Base-by-base conservation (phyloP, 1,284 basidiomycete genomes). In the Ceratobasidium theobromae region DNA sequence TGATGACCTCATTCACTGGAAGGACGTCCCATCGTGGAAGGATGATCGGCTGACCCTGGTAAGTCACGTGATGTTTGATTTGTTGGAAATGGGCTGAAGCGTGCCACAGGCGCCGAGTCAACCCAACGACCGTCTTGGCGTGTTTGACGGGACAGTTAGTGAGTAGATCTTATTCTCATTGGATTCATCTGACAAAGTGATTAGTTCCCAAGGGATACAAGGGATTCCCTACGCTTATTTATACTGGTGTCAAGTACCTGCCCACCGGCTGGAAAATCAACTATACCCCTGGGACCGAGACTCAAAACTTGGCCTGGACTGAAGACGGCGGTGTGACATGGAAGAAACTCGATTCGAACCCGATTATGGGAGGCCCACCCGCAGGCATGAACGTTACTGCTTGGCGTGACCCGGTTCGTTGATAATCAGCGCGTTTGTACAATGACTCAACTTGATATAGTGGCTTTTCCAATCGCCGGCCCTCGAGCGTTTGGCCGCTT, bases 261-360 rank as follows among this genome's bases (percentile, higher is more conserved):
- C 49, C 49, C 1, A 64, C 60, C 4, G 60, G 49, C 25, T 62
- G 58, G 58, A 51, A 45, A 1, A 62, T 62, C 11, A 48, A 48
- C 6, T 64, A 64, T 18, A 64, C 38, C 1, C 60, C 48, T 32
- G 60, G 60, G 18, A 64, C 60, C 38, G 60, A 64, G 18, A 64
- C 60, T 23, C 60, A 64, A 43, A 64, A 64, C 27, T 40, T 64
- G 11, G 60, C 60, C n/a, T 64, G 60, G 60, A 64, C 60, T 32
- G 60, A 64, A 51, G 60, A 64, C 30, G 60, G 60, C 25, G 60
- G 60, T 18, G 60, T 64, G 16, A 43, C 60, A 16, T 64, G 60
- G 60, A 52, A 53, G 11, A 64, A 64, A 30, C 60, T 64, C 60
- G 40, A 64, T 32, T 14, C 60, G 25, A 64, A 64, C 14, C 60